These are phyloP conservation scores for Fusarium redolens DNA, from an alignment of 2,329 filamentous ascomycete species.

Conservation along the genomic window DNA sequence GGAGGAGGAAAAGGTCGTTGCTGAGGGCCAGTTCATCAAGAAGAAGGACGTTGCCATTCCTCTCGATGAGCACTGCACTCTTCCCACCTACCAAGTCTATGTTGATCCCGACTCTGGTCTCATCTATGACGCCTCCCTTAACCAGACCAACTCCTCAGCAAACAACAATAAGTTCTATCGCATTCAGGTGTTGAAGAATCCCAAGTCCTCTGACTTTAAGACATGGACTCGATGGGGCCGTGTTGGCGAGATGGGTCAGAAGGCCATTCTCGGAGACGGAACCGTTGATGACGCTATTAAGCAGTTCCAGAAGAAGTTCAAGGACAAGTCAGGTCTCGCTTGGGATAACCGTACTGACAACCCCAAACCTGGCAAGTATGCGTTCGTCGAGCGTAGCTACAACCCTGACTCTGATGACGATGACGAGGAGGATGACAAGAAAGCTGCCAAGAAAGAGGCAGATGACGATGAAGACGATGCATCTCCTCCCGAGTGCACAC, in stretches of 20 bases:
- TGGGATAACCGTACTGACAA: conserved; percentile 65
- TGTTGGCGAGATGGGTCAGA: conserved; percentile 71
- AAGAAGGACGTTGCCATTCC: conserved; percentile 60
- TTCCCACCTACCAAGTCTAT: conserved; percentile 65
- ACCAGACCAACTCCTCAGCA: conserved; percentile 76
- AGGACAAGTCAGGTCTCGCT: conserved; percentile 66
- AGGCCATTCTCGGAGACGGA: conserved; percentile 56
- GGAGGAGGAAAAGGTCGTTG: conserved; percentile 51
- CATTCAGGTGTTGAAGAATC: conserved; percentile 68
- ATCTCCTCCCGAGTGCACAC: conserved; percentile 63
- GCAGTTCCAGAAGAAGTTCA: conserved; percentile 71
- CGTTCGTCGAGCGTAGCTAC: conserved; percentile 84
- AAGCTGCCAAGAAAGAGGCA: conserved; percentile 50
- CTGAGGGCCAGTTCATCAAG: conserved; percentile 60
- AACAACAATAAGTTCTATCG: conserved; percentile 91
- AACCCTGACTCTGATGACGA: conserved; percentile 74
- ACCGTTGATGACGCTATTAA: conserved; percentile 57
- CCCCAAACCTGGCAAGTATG: conserved; percentile 77
- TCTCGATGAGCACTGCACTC: conserved; percentile 59
- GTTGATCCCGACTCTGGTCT: conserved; percentile 69
- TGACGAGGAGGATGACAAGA: conserved; percentile 52
- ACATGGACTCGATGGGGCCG: conserved; percentile 87
- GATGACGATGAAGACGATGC: conserved; percentile 50
- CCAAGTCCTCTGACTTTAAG: conserved; percentile 55
- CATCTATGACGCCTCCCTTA: conserved; percentile 83